Conservation (phyloP, 352 stramenopile species). For the Pythium rishiriense region DNA sequence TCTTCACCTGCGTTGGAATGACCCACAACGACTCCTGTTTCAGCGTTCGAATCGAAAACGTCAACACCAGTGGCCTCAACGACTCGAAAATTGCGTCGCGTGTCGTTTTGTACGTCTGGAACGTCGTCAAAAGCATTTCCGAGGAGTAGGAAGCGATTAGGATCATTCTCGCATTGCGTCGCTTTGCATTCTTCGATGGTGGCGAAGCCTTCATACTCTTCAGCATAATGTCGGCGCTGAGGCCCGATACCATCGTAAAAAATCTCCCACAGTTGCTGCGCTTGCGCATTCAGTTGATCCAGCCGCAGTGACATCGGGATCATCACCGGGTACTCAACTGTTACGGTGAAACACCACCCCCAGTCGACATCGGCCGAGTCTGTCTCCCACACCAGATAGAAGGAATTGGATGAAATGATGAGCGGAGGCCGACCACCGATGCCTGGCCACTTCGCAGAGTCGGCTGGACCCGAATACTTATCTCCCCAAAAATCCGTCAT, state of each 20-base stretch:
- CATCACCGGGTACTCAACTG: slow-evolving; percentile 57
- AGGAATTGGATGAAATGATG: slow-evolving; percentile 74
- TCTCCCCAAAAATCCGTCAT: slow-evolving; percentile 63
- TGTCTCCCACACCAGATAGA: slow-evolving; percentile 82
- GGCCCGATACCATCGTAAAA: slow-evolving; percentile 61
- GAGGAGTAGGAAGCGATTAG: slow-evolving; percentile 2
- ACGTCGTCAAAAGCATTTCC: neutral
- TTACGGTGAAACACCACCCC: slow-evolving; percentile 84
- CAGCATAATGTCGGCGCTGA: slow-evolving; percentile 38
- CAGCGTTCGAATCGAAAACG: neutral
- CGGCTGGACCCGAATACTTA: slow-evolving; percentile 66
- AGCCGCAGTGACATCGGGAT: slow-evolving; percentile 40
- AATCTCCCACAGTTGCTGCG: slow-evolving; percentile 66
- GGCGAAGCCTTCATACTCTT: slow-evolving; percentile 42
- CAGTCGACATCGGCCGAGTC: slow-evolving; percentile 89
- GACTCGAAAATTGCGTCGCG: slow-evolving; percentile 4
- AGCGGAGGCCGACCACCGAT: slow-evolving; percentile 54
- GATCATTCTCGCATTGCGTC: slow-evolving; percentile 4
- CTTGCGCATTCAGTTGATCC: slow-evolving; percentile 58
- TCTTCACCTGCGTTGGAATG: slow-evolving; percentile 6
- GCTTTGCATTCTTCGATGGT: neutral
- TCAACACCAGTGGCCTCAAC: slow-evolving; percentile 1
- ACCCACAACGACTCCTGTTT: neutral
- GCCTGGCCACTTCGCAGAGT: slow-evolving; percentile 83
- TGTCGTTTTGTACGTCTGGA: neutral